phyloP scores from a whole-genome alignment of 2,329 filamentous ascomycete species.

The Penicillium brasilianum region DNA sequence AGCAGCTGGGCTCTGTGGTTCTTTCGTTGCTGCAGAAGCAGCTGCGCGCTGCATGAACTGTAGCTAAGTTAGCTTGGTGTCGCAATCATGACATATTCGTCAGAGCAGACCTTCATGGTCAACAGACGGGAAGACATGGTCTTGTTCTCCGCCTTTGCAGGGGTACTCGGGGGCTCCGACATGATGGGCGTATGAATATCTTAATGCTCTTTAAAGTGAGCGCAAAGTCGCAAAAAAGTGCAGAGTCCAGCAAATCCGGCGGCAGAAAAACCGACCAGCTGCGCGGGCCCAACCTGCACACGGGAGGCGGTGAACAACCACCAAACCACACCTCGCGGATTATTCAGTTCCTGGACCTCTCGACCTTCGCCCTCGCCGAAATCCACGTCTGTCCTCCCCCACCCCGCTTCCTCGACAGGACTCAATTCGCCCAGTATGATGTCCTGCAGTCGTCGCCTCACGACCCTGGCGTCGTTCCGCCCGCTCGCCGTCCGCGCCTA shows the following conservation, averaged over 20 bases:
- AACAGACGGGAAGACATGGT: conserved; percentile 85
- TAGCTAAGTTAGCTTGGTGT: conserved; percentile 16
- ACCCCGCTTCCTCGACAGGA: conserved; percentile 26
- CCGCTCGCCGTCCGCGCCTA: conserved; percentile 45
- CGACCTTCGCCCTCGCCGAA: conserved; percentile 13
- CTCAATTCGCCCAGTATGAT: conserved; percentile 47
- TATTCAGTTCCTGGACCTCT: conserved; percentile 27
- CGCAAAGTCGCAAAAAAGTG: neutral
- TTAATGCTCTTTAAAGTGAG: neutral
- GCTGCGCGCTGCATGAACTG: conserved; percentile 91
- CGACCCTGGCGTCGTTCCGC: conserved; percentile 50
- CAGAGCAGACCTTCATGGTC: conserved; percentile 74
- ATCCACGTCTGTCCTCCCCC: conserved; percentile 27
- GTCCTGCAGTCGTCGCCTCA: conserved; percentile 53
- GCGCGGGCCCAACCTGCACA: conserved; percentile 11
- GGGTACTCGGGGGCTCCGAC: conserved; percentile 50
- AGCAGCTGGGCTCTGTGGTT: conserved; percentile 51
- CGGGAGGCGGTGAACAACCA: conserved; percentile 25
- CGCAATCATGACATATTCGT: neutral
- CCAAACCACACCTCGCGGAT: conserved; percentile 42
- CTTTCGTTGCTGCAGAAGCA: conserved; percentile 57
- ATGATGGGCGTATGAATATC: conserved; percentile 28
- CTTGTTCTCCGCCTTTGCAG: conserved; percentile 65
- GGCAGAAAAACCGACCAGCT: conserved; percentile 30
- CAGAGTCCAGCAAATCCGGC: conserved; percentile 11